Conservation (phyloP, 202 grass and related monocot species). For the Brachypodium distachyon region DNA sequence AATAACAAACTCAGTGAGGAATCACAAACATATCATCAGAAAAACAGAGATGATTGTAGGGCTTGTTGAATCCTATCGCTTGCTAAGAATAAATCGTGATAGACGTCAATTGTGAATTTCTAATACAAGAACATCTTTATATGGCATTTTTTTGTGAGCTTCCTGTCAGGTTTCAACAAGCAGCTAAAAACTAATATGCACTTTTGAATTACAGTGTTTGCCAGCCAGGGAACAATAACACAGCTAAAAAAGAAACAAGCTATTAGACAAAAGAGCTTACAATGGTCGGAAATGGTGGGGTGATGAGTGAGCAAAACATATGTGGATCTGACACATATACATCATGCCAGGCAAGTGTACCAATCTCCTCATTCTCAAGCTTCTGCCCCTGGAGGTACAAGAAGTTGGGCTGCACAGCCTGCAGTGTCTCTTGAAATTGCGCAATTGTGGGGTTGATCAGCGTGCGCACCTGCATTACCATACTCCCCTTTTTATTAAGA, state of each 20-base stretch:
- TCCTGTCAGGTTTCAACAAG: no score
- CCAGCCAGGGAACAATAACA: neutral
- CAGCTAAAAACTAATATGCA: neutral
- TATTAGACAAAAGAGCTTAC: constrained; percentile 37
- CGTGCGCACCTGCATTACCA: constrained; percentile 61
- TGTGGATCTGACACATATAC: constrained; percentile 62
- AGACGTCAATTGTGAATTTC: neutral
- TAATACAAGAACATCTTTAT: neutral
- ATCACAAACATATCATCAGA: neutral
- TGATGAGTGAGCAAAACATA: constrained; percentile 67
- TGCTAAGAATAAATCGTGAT: neutral
- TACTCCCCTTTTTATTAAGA: neutral
- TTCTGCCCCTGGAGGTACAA: constrained; percentile 85
- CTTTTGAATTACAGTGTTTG: no score
- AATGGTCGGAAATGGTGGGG: constrained; percentile 76
- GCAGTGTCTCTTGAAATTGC: constrained; percentile 70
- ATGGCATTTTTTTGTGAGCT: neutral
- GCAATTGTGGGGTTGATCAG: constrained; percentile 75
- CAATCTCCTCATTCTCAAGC: constrained; percentile 76
- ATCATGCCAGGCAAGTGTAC: constrained; percentile 58
- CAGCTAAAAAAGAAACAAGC: no score
- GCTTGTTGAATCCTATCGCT: neutral
- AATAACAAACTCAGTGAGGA: neutral
- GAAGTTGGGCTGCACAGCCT: constrained; percentile 69
- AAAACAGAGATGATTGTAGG: neutral